These are phyloP conservation scores for Lactuca saligna DNA, from an alignment of 129 eudicot species.

Conservation along the genomic window DNA sequence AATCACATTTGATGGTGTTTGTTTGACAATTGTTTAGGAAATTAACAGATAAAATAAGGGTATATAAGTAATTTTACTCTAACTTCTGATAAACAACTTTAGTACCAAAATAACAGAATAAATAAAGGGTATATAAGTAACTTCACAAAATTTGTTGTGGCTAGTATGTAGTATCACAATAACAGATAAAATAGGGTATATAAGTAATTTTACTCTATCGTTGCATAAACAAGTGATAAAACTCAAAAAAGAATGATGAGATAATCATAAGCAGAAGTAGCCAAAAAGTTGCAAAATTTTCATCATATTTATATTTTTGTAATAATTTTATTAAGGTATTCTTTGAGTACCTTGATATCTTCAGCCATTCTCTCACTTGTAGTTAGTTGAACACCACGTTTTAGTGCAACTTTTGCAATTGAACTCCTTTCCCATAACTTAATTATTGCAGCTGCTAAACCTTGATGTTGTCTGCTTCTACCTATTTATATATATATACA, in stretches of 20 bases:
- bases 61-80: not conserved
- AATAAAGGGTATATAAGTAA: no score
- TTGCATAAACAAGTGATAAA: no score
- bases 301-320: conserved; percentile 11
- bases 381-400: conserved; percentile 94
- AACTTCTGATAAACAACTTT: not conserved
- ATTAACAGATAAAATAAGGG: no score
- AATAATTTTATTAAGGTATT: conserved; percentile 9
- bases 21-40: no score
- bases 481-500: conserved; percentile 47
- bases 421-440: conserved; percentile 92
- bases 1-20: no score
- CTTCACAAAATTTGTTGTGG: no score
- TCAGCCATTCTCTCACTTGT: conserved; percentile 99
- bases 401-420: conserved; percentile 80
- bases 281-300: not conserved
- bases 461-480: conserved; percentile 95
- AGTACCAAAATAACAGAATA: no score
- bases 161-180: no score
- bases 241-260: not conserved
- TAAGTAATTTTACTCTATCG: no score
- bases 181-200: no score
- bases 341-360: conserved; percentile 71
- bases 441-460: conserved; percentile 81
- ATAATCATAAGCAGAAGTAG: not conserved